phyloP scores from a whole-genome alignment of 108 stramenopile genomes.

The Aurantiochytrium sp. region DNA sequence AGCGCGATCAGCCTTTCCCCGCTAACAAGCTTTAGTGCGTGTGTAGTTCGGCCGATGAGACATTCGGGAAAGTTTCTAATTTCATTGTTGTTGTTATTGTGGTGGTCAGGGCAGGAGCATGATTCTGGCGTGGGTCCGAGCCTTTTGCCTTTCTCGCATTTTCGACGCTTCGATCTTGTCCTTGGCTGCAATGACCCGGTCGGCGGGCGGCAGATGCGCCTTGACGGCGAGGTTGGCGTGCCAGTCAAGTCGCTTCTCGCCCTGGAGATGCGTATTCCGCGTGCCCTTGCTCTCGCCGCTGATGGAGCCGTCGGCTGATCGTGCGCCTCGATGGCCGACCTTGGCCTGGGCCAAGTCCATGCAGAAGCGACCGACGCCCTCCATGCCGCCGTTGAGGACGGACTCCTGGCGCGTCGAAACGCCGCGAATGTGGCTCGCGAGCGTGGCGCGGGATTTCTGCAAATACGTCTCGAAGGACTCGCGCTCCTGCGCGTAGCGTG shows the following conservation, averaged over 20 bases:
- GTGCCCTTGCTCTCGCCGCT: conserved; percentile 13
- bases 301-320: neutral
- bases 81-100: too few species aligned
- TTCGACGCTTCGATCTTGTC: conserved; percentile 25
- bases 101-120: neutral
- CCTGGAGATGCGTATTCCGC: neutral
- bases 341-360: neutral
- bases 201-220: neutral
- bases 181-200: neutral
- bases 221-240: conserved; percentile 1
- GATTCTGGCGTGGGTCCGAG: neutral
- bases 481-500: neutral
- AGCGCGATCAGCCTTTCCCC: too few species aligned
- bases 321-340: neutral
- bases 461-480: neutral
- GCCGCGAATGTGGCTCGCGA: neutral
- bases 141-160: neutral
- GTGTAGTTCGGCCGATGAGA: too few species aligned
- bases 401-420: neutral
- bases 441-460: neutral
- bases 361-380: neutral
- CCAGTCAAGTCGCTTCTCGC: conserved; percentile 1
- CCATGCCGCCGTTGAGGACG: neutral
- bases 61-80: too few species aligned
- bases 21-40: too few species aligned